Base-by-base conservation (phyloP, 1,284 basidiomycete species). In the Cutaneotrichosporon sp. region DNA sequence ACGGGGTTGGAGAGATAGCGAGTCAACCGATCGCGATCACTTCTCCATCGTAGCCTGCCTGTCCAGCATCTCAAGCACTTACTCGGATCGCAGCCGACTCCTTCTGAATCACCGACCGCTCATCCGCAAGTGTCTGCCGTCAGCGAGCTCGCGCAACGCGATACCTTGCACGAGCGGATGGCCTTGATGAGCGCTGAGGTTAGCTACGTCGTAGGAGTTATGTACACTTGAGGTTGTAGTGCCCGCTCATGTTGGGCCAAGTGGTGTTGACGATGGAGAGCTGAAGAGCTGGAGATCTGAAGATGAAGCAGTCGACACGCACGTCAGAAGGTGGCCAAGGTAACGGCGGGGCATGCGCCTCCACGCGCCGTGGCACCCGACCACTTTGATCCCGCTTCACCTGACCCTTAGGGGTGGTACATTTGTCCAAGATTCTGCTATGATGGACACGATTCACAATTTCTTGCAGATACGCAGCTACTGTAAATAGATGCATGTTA, bases 21-120 rank as follows among this genome's bases (percentile, higher is more conserved):
- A 36, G 34, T 36, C 34, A 13, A 36, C 34, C 34, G 34, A 13
- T 36, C 11, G 11, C 8, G 34, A 36, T 36, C 7, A 36, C 34
- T 36, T 36, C 38, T n/a, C 36, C 32, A 38, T 32, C 6, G 11
- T 47, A 5, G 21, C 47, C 42, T 26, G n/a, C 16, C n/a, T 30
- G 40, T 13, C 16, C 22, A 22, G 16, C 38, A 31, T 16, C 26
- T 13, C 16, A 14, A 22, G 50, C 14, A 72, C 77, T 40, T 52
- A 79, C 77, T 65, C 97, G 87, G 73, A 99, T 97, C 22, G 95
- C 92, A 7, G 97, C 97, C 1, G 92, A 96, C 83, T 99, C 97
- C 81, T 98, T 96, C 80, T 97, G 92, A 75, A 99, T 97, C 72
- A 99, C 88, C 56, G 90, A 88, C 61, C 97, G 90, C 82, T 99